These are phyloP conservation scores for Coemansia reversa DNA, from an alignment of 192 early-diverging fungal genomes.

Conservation along the genomic window DNA sequence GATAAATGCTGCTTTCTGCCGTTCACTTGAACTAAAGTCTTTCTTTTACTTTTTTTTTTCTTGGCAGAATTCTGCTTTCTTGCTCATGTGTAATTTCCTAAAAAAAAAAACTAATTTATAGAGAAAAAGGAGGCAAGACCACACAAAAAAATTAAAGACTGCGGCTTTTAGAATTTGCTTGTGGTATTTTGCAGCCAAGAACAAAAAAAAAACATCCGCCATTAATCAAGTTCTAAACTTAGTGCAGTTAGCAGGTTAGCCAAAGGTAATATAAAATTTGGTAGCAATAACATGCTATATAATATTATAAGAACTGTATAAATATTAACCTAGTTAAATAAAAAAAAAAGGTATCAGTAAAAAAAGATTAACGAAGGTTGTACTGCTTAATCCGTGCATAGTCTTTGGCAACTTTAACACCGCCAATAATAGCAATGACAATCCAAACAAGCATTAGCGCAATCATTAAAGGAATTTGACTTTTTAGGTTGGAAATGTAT, in stretches of 20 bases:
- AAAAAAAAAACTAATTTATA: neutral
- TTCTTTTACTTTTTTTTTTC: neutral
- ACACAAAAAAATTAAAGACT: neutral
- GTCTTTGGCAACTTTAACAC: constrained; percentile 22
- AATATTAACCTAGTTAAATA: neutral
- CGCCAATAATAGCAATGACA: constrained; percentile 33
- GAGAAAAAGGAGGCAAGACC: neutral
- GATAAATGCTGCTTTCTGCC: neutral
- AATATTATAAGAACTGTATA: neutral
- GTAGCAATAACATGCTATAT: neutral
- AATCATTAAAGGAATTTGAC: constrained; percentile 33
- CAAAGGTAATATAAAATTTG: neutral
- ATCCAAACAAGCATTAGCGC: constrained; percentile 45
- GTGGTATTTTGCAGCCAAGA: neutral
- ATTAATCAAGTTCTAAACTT: neutral
- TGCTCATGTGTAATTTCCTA: neutral
- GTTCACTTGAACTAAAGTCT: neutral
- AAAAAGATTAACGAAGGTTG: constrained; percentile 13
- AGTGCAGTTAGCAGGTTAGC: neutral
- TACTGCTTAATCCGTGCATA: constrained; percentile 16
- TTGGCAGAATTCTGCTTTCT: neutral
- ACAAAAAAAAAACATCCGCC: neutral
- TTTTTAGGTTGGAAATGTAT: constrained; percentile 27
- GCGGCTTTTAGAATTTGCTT: neutral
- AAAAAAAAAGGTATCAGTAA: constrained; percentile 14